These are phyloP conservation scores for Coniella lustricola DNA, from an alignment of 2,329 filamentous ascomycete genomes.

Conservation along the genomic window DNA sequence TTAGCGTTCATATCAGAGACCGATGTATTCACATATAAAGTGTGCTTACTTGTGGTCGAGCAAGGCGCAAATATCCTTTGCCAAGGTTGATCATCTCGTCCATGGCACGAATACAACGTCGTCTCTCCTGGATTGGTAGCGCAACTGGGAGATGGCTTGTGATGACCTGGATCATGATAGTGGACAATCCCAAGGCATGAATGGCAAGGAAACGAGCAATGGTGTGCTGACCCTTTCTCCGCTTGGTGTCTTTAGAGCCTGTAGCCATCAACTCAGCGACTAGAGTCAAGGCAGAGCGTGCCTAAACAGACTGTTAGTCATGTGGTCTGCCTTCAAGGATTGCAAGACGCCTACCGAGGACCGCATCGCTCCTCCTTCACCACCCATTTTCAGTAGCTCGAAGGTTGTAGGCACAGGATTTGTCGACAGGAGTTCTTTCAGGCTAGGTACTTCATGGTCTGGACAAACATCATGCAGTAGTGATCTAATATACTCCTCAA, in stretches of 20 bases:
- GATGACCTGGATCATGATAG: conserved; percentile 70
- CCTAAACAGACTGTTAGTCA: conserved; percentile 30
- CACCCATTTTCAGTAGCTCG: conserved; percentile 74
- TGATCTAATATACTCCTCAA: conserved; percentile 61
- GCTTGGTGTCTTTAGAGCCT: conserved; percentile 29
- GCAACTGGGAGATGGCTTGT: conserved; percentile 56
- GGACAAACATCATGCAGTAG: conserved; percentile 62
- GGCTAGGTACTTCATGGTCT: conserved; percentile 58
- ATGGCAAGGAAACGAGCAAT: conserved; percentile 72
- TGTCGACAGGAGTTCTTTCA: conserved; percentile 63
- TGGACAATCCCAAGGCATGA: conserved; percentile 81
- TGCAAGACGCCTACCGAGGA: conserved; percentile 43
- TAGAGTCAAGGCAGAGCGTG: conserved; percentile 39
- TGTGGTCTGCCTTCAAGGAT: too few species aligned
- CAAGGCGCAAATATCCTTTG: conserved; percentile 65
- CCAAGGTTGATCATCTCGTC: conserved; percentile 80
- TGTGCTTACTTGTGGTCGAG: conserved; percentile 66
- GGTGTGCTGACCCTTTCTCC: conserved; percentile 43
- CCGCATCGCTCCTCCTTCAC: conserved; percentile 55
- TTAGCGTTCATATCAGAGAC: too few species aligned
- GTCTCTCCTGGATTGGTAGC: conserved; percentile 59
- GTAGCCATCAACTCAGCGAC: conserved; percentile 30
- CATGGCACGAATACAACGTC: conserved; percentile 72
- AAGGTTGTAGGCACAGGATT: conserved; percentile 71
- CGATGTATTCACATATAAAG: neutral